Evolutionary conservation across 257 asterid species (phyloP), one percentile per base, ranked within the genome.

Genomic region (Parsonsia alboflavescens): DNA sequence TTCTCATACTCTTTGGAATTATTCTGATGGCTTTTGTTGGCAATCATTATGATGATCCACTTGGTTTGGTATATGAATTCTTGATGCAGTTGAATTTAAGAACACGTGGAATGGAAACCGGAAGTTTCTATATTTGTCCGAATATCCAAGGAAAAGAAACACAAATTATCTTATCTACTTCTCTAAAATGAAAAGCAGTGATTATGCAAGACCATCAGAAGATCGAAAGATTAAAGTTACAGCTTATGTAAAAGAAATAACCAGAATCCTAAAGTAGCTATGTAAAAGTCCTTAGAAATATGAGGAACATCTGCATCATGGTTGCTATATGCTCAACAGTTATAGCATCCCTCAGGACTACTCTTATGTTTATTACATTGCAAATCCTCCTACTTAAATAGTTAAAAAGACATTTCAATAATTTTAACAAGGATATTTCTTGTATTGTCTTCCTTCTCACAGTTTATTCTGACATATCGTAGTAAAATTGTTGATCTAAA

Each of bases 381-480:
- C 6, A 65, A 28, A 22, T 70, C 6, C 28, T 41, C 62, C 44
- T 16, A 49, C 46, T 69, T 21, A 7, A 26, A 54, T 15, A 26
- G 46, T 15, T 15, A 70, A 33, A 15, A 7, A 56, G n/a, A 9
- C 62, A 70, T 70, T 26, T 50, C 46, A n/a, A n/a, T n/a, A n/a
- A n/a, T 45, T 70, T 58, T 36, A 46, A 72, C 67, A 61, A 52
- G 63, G 12, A 61, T 63, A 21, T 68, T 12, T 28, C 66, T 26
- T 28, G 19, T 28, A 39, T 22, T 44, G 62, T 54, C 56, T 63
- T 22, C 41, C 19, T 44, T 53, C 30, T 10, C 9, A 22, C 41
- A 59, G 45, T 6, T 62, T n/a, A n/a, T n/a, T n/a, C n/a, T n/a
- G n/a, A n/a, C n/a, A n/a, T n/a, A 62, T 12, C 45, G 68, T 28